Percentiles rank a stretch among this genome's conserved stretches.
Evolutionary conservation across 495 filamentous ascomycete species (phyloP).

Genomic region (Hypoxylon trugodes): DNA sequence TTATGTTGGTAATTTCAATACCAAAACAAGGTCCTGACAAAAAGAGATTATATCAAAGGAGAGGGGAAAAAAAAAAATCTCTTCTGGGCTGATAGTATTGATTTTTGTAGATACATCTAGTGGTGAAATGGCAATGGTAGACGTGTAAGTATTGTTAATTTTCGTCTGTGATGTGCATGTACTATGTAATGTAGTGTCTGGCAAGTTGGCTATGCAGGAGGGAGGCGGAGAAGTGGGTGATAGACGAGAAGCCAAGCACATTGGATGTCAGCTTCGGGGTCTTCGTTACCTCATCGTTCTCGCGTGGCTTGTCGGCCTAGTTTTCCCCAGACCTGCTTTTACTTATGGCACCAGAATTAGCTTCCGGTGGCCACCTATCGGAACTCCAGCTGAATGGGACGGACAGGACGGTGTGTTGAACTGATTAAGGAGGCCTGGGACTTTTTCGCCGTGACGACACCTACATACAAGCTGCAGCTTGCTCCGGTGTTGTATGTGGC

Average conservation of each 20-base stretch:
- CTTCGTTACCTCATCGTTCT: constrained; percentile 20
- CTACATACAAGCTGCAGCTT: background rate
- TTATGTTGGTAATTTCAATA: no score
- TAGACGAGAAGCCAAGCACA: constrained; percentile 2
- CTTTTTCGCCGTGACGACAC: constrained; percentile 21
- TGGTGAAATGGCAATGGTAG: background rate
- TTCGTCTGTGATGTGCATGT: background rate
- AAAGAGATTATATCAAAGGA: no score
- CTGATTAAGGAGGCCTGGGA: constrained; percentile 19
- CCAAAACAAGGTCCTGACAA: no score
- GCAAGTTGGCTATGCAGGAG: constrained; percentile 16
- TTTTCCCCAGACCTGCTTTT: constrained; percentile 23
- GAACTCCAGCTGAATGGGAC: constrained; percentile 11
- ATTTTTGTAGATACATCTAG: background rate
- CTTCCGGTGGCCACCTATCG: constrained; percentile 9
- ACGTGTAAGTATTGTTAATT: background rate
- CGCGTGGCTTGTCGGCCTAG: constrained; percentile 35
- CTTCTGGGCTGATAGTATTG: background rate
- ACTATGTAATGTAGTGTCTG: constrained; percentile 10
- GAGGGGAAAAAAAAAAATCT: background rate
- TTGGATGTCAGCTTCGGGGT: constrained; percentile 15
- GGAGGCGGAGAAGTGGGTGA: constrained; percentile 21
- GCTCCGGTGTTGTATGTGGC: background rate
- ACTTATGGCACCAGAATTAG: constrained; percentile 3
- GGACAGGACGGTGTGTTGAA: background rate